Evolutionary conservation across 108 stramenopile genomes (phyloP), one percentile per base, ranked within the genome.

Genomic region (Skeletonema potamos): DNA sequence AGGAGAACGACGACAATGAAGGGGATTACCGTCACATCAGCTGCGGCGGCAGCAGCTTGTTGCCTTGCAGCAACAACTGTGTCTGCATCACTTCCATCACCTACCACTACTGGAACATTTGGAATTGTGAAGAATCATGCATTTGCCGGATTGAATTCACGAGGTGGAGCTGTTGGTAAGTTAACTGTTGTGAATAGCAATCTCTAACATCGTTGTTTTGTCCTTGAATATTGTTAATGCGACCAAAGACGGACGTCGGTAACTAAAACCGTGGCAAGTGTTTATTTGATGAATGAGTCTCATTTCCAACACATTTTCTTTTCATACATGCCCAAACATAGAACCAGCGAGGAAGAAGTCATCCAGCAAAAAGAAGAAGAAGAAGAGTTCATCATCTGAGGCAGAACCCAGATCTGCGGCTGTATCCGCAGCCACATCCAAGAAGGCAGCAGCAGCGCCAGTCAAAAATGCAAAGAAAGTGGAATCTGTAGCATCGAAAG

Each of bases 131-230:
- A 65, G 32, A 54, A 59, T 59, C 54, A 36, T 74, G 29, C 68
- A 18, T 77, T 77, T 44, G 58, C 26, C 6, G 69, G 68, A 33
- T 70, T 77, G 69, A 56, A 67, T 37, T 68, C 68, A 24, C 59
- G 76, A 32, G 76, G 76, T 26, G 76, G 76, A 18, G 58, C 66
- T 59, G 69, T 70, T 61, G 76, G 76, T 77, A 24, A 65, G 73
- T 74, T 43, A 7, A 13, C 24, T 20, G 22, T 2, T 9, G 17
- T 55, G 10, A 5, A 12, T 44, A 12, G 44, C 2, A 28, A 29
- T 26, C 43, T 10, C 43, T 32, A 58, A n/a, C 39, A 28, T 36
- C 12, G 20, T 66, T 32, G 66, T 15, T 33, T 22, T 46, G 27
- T 8, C 13, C 44, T 18, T 24, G 18, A 34, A n/a, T n/a, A n/a